Evolutionary conservation across 2,329 filamentous ascomycete species (phyloP).

Genomic region (Arthrobotrys megalospora): DNA sequence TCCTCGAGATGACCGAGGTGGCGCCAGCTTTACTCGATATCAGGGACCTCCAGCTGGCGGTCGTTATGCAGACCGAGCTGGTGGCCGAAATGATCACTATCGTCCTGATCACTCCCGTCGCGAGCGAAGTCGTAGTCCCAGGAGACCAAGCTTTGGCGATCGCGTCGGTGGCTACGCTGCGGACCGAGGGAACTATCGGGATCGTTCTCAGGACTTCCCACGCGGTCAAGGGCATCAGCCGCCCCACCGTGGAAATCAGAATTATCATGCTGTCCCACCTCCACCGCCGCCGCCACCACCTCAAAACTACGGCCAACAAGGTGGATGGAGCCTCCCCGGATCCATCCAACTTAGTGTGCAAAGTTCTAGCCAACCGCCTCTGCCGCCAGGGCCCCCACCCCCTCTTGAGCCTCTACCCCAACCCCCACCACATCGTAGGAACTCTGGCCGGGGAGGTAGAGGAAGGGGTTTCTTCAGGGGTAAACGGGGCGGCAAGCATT

Average conservation of each 20-base stretch:
- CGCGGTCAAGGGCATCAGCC: constrained; percentile 35
- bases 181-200: constrained; percentile 37
- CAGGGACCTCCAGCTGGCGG: constrained; percentile 8
- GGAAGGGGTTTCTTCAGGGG: constrained; percentile 19
- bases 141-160: constrained; percentile 48
- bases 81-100: constrained; percentile 39
- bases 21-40: constrained; percentile 39
- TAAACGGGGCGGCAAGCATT: constrained; percentile 22
- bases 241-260: constrained; percentile 35
- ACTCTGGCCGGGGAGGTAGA: constrained; percentile 32
- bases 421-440: constrained; percentile 24
- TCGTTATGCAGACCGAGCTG: constrained; percentile 21
- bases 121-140: constrained; percentile 47
- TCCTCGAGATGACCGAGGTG: constrained; percentile 5
- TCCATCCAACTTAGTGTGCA: constrained; percentile 48
- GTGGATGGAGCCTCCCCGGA: constrained; percentile 56
- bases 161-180: constrained; percentile 33
- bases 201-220: constrained; percentile 56
- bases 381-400: constrained; percentile 46
- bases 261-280: constrained; percentile 48
- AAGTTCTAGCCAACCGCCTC: constrained; percentile 45
- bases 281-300: constrained; percentile 15
- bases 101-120: constrained; percentile 44
- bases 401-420: constrained; percentile 25
- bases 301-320: background rate